These are phyloP conservation scores for Medicago arabica DNA, from an alignment of 306 rosid genomes.

Conservation along the genomic window DNA sequence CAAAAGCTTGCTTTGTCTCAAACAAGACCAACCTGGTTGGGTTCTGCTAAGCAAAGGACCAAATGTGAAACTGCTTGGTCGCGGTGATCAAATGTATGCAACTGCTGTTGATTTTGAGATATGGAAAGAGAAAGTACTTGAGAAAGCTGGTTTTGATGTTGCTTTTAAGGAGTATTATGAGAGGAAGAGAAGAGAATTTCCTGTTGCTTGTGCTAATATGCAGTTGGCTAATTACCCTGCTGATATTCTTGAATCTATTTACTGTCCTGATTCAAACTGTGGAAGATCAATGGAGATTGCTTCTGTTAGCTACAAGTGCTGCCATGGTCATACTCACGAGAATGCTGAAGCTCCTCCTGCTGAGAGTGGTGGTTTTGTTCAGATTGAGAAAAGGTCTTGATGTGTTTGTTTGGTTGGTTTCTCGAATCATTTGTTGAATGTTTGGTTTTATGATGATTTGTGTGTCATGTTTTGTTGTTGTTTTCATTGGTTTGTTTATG, in stretches of 20 bases:
- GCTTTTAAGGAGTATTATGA: conserved; percentile 48
- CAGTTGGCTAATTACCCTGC: conserved; percentile 49
- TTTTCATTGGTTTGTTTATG: background rate
- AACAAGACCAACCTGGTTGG: conserved; percentile 44
- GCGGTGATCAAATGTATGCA: conserved; percentile 26
- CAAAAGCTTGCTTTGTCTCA: conserved; percentile 42
- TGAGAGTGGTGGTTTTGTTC: conserved; percentile 46
- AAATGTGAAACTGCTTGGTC: conserved; percentile 44
- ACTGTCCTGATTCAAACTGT: conserved; percentile 40
- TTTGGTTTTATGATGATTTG: conserved; percentile 20
- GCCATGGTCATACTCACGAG: conserved; percentile 39
- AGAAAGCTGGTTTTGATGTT: conserved; percentile 49
- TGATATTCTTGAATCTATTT: conserved; percentile 42
- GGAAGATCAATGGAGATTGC: conserved; percentile 48
- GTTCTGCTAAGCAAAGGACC: conserved; percentile 53
- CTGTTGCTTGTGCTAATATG: conserved; percentile 35
- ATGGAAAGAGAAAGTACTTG: conserved; percentile 46
- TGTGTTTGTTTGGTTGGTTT: background rate
- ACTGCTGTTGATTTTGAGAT: conserved; percentile 40
- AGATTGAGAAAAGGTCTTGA: conserved; percentile 47
- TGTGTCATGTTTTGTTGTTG: conserved; percentile 7
- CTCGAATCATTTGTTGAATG: background rate
- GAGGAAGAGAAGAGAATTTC: background rate
- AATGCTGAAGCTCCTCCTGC: conserved; percentile 19
- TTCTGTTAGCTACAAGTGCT: conserved; percentile 46